Evolutionary conservation across 2,329 filamentous ascomycete species (phyloP).

Genomic region (Lojkania enalia): DNA sequence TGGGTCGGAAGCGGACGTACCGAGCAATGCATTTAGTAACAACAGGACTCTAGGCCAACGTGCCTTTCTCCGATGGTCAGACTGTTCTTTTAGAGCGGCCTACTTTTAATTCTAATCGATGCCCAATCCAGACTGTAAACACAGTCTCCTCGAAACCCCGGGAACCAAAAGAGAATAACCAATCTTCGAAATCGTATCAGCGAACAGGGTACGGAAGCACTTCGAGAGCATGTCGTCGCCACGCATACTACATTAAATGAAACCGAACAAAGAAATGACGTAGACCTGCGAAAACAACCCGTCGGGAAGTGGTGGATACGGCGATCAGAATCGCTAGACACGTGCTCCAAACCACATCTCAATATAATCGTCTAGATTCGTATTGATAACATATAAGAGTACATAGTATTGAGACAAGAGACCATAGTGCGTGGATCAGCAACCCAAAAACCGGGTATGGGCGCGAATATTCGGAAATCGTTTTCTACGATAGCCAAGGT

Average conservation of each 20-base stretch:
- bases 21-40: no score
- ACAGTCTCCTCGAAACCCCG: no score
- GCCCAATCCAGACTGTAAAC: no score
- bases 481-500: not conserved
- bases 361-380: slow-evolving; percentile 19
- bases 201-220: no score
- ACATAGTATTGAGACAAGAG: slow-evolving; percentile 20
- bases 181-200: no score
- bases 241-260: not conserved
- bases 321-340: not conserved
- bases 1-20: no score
- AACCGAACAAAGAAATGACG: not conserved
- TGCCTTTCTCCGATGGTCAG: no score
- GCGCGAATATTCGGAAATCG: not conserved
- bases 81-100: no score
- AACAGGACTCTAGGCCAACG: no score
- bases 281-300: not conserved
- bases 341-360: slow-evolving; percentile 8
- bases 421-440: slow-evolving; percentile 20
- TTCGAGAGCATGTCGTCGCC: no score
- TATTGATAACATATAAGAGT: slow-evolving; percentile 29
- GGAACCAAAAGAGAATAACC: no score
- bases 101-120: no score
- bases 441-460: slow-evolving; percentile 13
- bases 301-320: not conserved